Evolutionary conservation across 2,329 filamentous ascomycete genomes (phyloP).

Genomic region (Neonectria coccinea): DNA sequence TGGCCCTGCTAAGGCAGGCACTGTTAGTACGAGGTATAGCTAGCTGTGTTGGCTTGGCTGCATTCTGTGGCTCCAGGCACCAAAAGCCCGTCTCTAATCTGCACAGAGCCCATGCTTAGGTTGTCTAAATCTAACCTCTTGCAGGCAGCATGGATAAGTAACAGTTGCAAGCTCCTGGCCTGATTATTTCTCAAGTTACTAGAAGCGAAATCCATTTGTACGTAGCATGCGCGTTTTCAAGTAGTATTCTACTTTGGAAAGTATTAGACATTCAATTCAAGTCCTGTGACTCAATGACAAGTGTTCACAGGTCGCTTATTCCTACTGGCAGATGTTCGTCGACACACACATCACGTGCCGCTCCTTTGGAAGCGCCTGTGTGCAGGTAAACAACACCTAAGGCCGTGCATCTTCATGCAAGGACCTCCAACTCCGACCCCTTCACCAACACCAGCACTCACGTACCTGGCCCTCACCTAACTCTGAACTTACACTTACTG

Average conservation of each 20-base stretch:
- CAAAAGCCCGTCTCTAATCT: conserved; percentile 9
- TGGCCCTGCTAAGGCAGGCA: not conserved
- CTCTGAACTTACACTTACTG: not conserved
- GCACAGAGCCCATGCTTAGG: conserved; percentile 4
- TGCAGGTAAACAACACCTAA: not conserved
- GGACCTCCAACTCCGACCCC: not conserved
- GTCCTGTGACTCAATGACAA: not conserved
- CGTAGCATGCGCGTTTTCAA: not conserved
- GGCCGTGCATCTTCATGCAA: not conserved
- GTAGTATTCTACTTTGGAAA: not conserved
- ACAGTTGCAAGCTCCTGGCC: not conserved
- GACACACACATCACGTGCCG: conserved; percentile 5
- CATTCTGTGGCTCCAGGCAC: conserved; percentile 8
- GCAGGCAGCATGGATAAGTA: not conserved
- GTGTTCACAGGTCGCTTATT: not conserved
- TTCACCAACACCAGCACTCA: not conserved
- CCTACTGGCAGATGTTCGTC: not conserved
- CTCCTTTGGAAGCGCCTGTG: not conserved
- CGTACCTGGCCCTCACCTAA: too few relatives aligned
- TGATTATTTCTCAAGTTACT: not conserved
- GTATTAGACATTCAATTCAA: not conserved
- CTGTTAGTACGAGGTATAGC: not conserved
- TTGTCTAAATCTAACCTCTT: not conserved
- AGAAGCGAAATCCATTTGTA: not conserved
- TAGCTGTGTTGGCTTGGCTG: not conserved